Base-by-base conservation (phyloP, 371 early-diverging fungal species). In the Mucor indicus region DNA sequence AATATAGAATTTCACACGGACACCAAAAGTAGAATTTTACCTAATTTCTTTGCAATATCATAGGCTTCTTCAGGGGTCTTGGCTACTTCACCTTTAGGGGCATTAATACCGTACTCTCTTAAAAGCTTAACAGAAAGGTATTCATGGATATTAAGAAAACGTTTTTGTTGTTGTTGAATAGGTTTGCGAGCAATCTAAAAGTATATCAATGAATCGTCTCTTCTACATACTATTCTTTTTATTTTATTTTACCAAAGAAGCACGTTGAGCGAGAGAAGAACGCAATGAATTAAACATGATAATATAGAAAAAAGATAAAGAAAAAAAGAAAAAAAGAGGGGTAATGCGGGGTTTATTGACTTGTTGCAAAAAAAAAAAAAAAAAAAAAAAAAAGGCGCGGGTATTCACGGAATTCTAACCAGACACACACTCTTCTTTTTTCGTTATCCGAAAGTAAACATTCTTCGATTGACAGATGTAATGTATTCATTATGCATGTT, bases 71-170 rank as follows among this genome's bases (percentile, higher is more conserved):
- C 73, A 31, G 95, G 80, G 25, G 94, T 82, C 57, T 82, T 87
- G 29, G 97, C 98, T 42, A 96, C 95, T 31, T 75, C 73, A 47
- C 98, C 98, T 48, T 84, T 81, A 32, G 97, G 96, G 15, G 86
- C 86, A 57, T 90, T 89, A 71, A 97, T 81, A 48, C 96, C 96
- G 57, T 95, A 96, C 64, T 91, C 77, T 54, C 87, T 69, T 56
- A 98, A 84, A 31, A 98, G 80, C 32, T 86, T 88, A 77, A 93
- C 93, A 22, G 98, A 96, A 52, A 89, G 73, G 76, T 96, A 90
- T 80, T 98, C 98, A 72, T 98, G 98, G 62, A 98, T 93, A 55
- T 95, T 92, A 46, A 98, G 88, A 81, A 83, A 83, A 60, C 95
- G 90, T 76, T 84, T 85, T 70, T 88, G 87, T 72, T 87, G 87